Percentiles rank a stretch among this genome's conserved stretches.
These are phyloP conservation scores for Cercospora canescens DNA, from an alignment of 2,329 filamentous ascomycete genomes.

Conservation along the genomic window DNA sequence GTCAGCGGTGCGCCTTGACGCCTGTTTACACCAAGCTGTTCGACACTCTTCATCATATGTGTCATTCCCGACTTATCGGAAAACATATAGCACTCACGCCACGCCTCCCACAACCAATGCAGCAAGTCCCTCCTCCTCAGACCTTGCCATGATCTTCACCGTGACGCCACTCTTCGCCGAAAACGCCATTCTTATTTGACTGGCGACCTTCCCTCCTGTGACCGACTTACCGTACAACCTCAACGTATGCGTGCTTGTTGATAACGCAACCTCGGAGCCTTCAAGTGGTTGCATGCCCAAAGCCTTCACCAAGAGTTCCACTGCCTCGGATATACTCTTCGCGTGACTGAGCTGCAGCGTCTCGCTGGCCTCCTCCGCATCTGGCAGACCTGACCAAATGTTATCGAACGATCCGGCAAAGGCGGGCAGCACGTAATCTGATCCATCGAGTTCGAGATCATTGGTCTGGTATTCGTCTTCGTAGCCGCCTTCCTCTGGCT, in stretches of 20 bases:
- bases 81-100: conserved; percentile 54
- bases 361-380: conserved; percentile 84
- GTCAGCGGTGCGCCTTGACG: conserved; percentile 1
- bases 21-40: background rate
- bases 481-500: conserved; percentile 89
- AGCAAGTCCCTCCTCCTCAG: conserved; percentile 90
- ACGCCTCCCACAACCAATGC: conserved; percentile 81
- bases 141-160: conserved; percentile 89
- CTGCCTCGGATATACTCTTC: conserved; percentile 95
- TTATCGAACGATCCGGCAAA: conserved; percentile 95
- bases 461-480: conserved; percentile 98
- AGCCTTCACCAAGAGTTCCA: conserved; percentile 81
- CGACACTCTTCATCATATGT: background rate
- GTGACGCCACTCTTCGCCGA: conserved; percentile 91
- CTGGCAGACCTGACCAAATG: conserved; percentile 76
- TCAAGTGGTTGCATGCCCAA: conserved; percentile 92
- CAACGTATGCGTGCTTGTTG: conserved; percentile 86
- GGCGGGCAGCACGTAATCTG: conserved; percentile 89
- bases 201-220: conserved; percentile 83
- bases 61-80: background rate
- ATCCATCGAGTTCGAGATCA: conserved; percentile 85
- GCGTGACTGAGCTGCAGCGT: conserved; percentile 84
- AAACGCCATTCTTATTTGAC: conserved; percentile 87
- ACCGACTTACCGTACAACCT: conserved; percentile 97
- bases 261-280: conserved; percentile 87